Conservation (phyloP, 2,329 filamentous ascomycete species). For the Microsporum ferrugineum region DNA sequence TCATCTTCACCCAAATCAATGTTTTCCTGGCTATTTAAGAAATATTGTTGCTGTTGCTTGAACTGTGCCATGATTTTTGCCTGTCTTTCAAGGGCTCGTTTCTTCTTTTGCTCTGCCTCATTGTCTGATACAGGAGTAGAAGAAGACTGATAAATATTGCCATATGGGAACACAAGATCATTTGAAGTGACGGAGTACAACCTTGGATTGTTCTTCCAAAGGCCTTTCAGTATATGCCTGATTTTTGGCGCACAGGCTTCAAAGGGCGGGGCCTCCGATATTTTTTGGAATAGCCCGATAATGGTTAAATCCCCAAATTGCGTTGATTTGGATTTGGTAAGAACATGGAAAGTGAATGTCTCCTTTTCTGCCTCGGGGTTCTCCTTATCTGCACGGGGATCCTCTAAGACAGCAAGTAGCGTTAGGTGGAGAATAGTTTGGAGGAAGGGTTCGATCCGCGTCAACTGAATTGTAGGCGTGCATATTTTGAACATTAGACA, state of each 20-base stretch:
- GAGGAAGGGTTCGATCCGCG: constrained; percentile 78
- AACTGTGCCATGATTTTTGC: constrained; percentile 96
- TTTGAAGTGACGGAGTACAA: constrained; percentile 59
- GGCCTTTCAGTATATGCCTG: constrained; percentile 65
- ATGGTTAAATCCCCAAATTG: constrained; percentile 37
- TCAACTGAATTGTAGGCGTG: constrained; percentile 64
- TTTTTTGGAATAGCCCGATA: constrained; percentile 41
- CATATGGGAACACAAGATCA: constrained; percentile 51
- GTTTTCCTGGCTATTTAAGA: constrained; percentile 76
- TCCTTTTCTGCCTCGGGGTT: constrained; percentile 33
- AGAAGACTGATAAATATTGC: constrained; percentile 69
- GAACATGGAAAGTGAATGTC: constrained; percentile 63
- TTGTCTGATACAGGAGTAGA: constrained; percentile 55
- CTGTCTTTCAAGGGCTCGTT: constrained; percentile 77
- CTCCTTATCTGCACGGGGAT: constrained; percentile 48
- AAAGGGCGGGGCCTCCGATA: constrained; percentile 58
- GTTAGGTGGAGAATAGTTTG: constrained; percentile 83
- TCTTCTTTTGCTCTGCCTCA: constrained; percentile 69
- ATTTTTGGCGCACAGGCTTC: constrained; percentile 78
- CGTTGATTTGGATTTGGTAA: constrained; percentile 48
- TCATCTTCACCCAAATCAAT: constrained; percentile 84
- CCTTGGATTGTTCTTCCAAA: constrained; percentile 69
- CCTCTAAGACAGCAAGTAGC: constrained; percentile 75
- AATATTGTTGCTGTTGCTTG: constrained; percentile 92
- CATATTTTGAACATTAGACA: constrained; percentile 56